Conservation (phyloP, 1,284 basidiomycete genomes). For the Mycosarcoma mackinlayi region DNA sequence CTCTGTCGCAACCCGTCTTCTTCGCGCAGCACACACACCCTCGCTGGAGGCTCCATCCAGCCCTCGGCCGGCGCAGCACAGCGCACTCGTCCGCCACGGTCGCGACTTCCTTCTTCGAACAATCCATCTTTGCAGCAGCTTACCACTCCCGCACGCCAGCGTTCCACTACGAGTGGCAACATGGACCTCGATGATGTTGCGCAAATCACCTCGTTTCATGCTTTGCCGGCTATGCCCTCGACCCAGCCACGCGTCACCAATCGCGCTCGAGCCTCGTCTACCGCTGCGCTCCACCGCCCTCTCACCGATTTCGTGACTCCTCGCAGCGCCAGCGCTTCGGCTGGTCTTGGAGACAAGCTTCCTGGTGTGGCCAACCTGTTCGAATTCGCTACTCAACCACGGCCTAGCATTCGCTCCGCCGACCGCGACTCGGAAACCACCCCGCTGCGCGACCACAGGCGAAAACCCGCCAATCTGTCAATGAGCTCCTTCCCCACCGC, state of each 20-base stretch:
- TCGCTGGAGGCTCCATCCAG: slow-evolving; percentile 19
- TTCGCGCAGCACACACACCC: slow-evolving; percentile 27
- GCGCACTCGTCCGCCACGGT: slow-evolving; percentile 15
- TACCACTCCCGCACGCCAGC: slow-evolving; percentile 29
- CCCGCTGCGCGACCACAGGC: slow-evolving; percentile 34
- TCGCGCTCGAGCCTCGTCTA: slow-evolving; percentile 45
- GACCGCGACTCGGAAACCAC: slow-evolving; percentile 26
- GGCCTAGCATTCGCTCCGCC: slow-evolving; percentile 32
- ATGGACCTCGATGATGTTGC: slow-evolving; percentile 22
- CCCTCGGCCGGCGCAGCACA: slow-evolving; percentile 9
- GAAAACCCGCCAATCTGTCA: slow-evolving; percentile 35
- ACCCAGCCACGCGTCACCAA: slow-evolving; percentile 20
- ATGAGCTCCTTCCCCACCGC: slow-evolving; percentile 41
- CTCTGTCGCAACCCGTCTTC: slow-evolving; percentile 34
- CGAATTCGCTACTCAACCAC: slow-evolving; percentile 50
- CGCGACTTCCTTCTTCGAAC: slow-evolving; percentile 24
- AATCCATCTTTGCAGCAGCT: slow-evolving; percentile 18
- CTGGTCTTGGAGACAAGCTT: slow-evolving; percentile 43
- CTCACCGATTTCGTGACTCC: slow-evolving; percentile 50
- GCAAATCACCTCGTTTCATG: slow-evolving; percentile 1
- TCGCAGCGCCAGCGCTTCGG: slow-evolving; percentile 51
- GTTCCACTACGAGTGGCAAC: slow-evolving; percentile 30
- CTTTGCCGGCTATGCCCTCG: not conserved
- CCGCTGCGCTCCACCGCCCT: slow-evolving; percentile 38
- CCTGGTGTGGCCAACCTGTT: slow-evolving; percentile 51